Percentiles rank a stretch among this genome's conserved stretches.
These are phyloP conservation scores for Blechomonas ayalai DNA, from an alignment of 208 protist species.

Conservation along the genomic window DNA sequence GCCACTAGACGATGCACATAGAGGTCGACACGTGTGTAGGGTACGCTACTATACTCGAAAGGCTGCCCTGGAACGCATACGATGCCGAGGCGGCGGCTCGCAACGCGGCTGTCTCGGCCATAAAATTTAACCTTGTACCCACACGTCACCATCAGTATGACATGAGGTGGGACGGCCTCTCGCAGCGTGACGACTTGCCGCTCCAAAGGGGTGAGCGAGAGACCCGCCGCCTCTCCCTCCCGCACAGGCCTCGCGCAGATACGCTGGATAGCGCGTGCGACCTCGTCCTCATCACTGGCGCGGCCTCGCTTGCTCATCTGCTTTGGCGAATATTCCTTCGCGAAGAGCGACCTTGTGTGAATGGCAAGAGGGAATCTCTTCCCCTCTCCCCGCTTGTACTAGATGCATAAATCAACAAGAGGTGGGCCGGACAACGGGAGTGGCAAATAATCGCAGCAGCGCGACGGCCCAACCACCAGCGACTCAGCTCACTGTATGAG, in stretches of 20 bases:
- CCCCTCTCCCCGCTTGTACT: background rate
- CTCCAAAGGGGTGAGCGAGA: constrained; percentile 71
- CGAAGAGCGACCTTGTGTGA: too few relatives aligned
- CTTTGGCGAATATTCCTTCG: too few relatives aligned
- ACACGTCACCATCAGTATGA: constrained; percentile 80
- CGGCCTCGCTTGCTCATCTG: constrained; percentile 52
- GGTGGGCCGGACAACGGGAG: background rate
- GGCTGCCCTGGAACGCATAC: constrained; percentile 73
- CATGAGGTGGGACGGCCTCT: constrained; percentile 36
- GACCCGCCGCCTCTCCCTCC: constrained; percentile 17
- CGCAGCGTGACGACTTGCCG: constrained; percentile 67
- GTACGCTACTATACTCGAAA: constrained; percentile 83
- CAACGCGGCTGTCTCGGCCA: constrained; percentile 70
- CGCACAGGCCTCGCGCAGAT: constrained; percentile 33
- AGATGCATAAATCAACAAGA: background rate
- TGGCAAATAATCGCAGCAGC: background rate
- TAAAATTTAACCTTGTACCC: constrained; percentile 84
- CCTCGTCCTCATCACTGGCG: constrained; percentile 17
- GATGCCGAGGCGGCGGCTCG: constrained; percentile 81
- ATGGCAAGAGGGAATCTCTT: too few relatives aligned
- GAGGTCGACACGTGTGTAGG: constrained; percentile 65
- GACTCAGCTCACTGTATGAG: too few relatives aligned
- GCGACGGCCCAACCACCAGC: too few relatives aligned
- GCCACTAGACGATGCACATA: constrained; percentile 80
- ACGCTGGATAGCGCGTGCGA: constrained; percentile 51